phyloP scores from a whole-genome alignment of 2,329 filamentous ascomycete species.

The Xylariomycetidae sp. region DNA sequence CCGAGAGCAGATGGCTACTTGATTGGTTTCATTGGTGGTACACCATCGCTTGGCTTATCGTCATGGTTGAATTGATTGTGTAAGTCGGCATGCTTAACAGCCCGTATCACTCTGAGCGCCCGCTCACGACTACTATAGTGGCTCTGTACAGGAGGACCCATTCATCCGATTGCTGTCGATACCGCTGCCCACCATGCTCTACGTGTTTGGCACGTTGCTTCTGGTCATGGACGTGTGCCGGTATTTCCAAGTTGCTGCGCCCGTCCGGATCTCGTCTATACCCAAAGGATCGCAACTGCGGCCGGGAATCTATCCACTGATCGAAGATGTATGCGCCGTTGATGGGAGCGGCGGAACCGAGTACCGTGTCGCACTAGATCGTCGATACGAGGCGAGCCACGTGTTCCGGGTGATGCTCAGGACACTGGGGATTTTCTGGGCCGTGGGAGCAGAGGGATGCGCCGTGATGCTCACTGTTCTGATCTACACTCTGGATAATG shows the following conservation, averaged over 20 bases:
- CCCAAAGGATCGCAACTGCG: slow-evolving; percentile 45
- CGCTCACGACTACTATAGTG: slow-evolving; percentile 7
- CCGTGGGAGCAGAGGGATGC: slow-evolving; percentile 20
- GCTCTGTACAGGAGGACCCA: slow-evolving; percentile 15
- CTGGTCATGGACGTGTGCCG: slow-evolving; percentile 45
- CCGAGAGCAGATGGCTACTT: slow-evolving; percentile 29
- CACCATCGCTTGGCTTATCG: slow-evolving; percentile 47
- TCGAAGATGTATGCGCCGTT: slow-evolving; percentile 50
- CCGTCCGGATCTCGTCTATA: slow-evolving; percentile 47
- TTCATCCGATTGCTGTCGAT: slow-evolving; percentile 48
- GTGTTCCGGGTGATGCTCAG: slow-evolving; percentile 49
- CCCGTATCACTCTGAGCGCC: not conserved
- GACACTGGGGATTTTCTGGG: slow-evolving; percentile 48
- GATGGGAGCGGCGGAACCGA: slow-evolving; percentile 48
- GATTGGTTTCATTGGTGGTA: slow-evolving; percentile 57
- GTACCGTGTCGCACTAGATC: slow-evolving; percentile 46
- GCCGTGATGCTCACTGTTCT: slow-evolving; percentile 10
- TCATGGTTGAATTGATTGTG: slow-evolving; percentile 53
- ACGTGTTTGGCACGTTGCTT: slow-evolving; percentile 46
- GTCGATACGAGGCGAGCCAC: slow-evolving; percentile 48
- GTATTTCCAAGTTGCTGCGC: slow-evolving; percentile 37
- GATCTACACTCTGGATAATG: slow-evolving; percentile 7
- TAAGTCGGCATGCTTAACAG: slow-evolving; percentile 11
- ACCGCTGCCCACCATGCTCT: slow-evolving; percentile 46
- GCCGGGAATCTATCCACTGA: slow-evolving; percentile 48